Evolutionary conservation across 345 rosid genomes (phyloP).

Genomic region (Aquilaria sinensis): DNA sequence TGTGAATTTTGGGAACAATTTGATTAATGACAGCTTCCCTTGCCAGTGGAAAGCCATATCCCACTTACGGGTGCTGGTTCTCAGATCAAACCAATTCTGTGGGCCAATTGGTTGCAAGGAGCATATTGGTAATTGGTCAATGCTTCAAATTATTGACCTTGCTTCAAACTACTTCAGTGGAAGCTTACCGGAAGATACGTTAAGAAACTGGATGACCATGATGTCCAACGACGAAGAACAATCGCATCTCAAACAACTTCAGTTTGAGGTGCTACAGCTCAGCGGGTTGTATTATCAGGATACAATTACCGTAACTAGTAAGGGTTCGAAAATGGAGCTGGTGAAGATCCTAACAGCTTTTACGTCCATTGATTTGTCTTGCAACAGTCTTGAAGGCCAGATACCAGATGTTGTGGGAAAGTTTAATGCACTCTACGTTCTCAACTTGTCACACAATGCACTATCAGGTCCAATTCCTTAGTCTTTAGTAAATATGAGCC

Average conservation of each 20-base stretch:
- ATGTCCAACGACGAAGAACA: slow-evolving; percentile 4
- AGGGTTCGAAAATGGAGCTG: slow-evolving; percentile 33
- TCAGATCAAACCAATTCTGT: slow-evolving; percentile 25
- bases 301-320: slow-evolving; percentile 27
- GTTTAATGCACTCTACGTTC: slow-evolving; percentile 12
- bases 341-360: slow-evolving; percentile 36
- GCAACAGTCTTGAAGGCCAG: slow-evolving; percentile 20
- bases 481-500: slow-evolving; percentile 13
- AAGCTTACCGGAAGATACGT: neutral
- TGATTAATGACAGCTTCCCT: slow-evolving; percentile 27
- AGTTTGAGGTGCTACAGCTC: neutral
- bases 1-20: slow-evolving; percentile 32
- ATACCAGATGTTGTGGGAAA: slow-evolving; percentile 18
- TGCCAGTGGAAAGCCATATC: slow-evolving; percentile 22
- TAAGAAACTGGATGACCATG: slow-evolving; percentile 32
- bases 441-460: slow-evolving; percentile 30
- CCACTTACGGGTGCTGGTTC: slow-evolving; percentile 30
- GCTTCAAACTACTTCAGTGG: slow-evolving; percentile 31
- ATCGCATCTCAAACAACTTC: slow-evolving; percentile 13
- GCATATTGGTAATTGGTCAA: slow-evolving; percentile 1
- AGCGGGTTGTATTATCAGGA: slow-evolving; percentile 23
- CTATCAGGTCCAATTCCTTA: slow-evolving; percentile 16
- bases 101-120: slow-evolving; percentile 10
- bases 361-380: slow-evolving; percentile 33
- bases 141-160: slow-evolving; percentile 36